Base-by-base conservation (phyloP, 2,329 filamentous ascomycete genomes). In the Xylogone sp. region DNA sequence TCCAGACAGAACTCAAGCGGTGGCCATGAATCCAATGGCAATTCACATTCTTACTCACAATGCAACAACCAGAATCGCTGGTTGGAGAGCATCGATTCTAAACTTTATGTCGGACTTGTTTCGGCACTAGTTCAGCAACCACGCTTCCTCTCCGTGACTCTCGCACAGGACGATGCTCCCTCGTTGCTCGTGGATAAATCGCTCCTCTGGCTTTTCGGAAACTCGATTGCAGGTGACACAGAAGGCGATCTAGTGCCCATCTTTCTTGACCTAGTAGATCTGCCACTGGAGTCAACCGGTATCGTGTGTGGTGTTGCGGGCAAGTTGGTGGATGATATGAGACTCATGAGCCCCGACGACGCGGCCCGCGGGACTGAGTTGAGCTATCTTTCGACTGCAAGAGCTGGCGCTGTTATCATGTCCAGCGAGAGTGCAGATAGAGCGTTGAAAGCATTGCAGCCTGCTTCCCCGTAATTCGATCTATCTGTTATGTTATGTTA, bases 251-350 rank as follows among this genome's bases (percentile, higher is more conserved):
- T 92, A 29, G 83, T 95, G 1, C 91, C 94, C 1, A 94, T 99
- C 60, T 93, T 91, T 53, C 78, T 99, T 3, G 90, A 97, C 62
- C 77, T 99, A 21, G 83, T 82, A 19, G 83, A 83, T 42, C 74
- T 97, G 42, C 89, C 93, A 0, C 78, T 93, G 42, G 90, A 96
- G 68, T 91, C 90, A 7, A 96, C 92, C 0, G 93, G 93, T 20
- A 97, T 99, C 52, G 90, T 99, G 3, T 97, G 92, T 60, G 93
- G 94, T 22, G 90, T 99, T 2, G 92, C 93, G 0, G 90, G 91
- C 21, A 81, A 84, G 50, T 75, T 97, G 22, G 87, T 91, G 1
- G 83, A 88, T 46, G 88, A 88, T 44, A 85, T 90, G 68, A 70
- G 76, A 31, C 22, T 54, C 34, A 31, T 53, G 22, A 43, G 34